phyloP scores from a whole-genome alignment of 352 stramenopile genomes.

The Pythium phragmiticola region DNA sequence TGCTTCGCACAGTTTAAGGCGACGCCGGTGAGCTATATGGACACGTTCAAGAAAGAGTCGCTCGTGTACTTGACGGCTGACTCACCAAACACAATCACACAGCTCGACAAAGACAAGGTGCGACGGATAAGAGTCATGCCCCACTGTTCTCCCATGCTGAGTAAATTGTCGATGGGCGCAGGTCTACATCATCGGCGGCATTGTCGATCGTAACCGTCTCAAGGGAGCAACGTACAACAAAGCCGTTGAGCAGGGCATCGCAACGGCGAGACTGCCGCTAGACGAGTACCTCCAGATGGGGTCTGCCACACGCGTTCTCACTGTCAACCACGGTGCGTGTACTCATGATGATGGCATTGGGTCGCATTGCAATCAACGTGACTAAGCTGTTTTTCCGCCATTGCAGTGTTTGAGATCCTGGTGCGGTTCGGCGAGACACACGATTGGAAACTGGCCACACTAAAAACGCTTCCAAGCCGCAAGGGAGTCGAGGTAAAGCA shows the following conservation, averaged over 20 bases:
- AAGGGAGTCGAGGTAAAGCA: constrained; percentile 68
- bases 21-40: constrained; percentile 58
- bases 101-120: constrained; percentile 84
- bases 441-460: constrained; percentile 74
- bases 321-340: constrained; percentile 83
- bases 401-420: constrained; percentile 79
- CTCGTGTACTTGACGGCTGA: constrained; percentile 96
- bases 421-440: constrained; percentile 64
- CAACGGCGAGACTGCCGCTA: constrained; percentile 92
- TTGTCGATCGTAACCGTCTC: constrained; percentile 97
- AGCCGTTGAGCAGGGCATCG: constrained; percentile 87
- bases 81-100: constrained; percentile 89
- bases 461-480: constrained; percentile 63
- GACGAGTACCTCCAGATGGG: constrained; percentile 79
- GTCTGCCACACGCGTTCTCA: constrained; percentile 72
- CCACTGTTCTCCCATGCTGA: too few species aligned
- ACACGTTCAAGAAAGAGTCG: constrained; percentile 76
- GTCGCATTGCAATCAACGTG: neutral
- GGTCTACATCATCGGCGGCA: constrained; percentile 97
- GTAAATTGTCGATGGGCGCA: constrained; percentile 7
- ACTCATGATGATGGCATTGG: neutral
- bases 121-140: neutral
- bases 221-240: constrained; percentile 92
- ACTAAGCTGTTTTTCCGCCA: neutral
- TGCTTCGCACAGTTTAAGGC: constrained; percentile 46